phyloP scores from a whole-genome alignment of 257 asterid genomes.

The Hygrophila difformis region DNA sequence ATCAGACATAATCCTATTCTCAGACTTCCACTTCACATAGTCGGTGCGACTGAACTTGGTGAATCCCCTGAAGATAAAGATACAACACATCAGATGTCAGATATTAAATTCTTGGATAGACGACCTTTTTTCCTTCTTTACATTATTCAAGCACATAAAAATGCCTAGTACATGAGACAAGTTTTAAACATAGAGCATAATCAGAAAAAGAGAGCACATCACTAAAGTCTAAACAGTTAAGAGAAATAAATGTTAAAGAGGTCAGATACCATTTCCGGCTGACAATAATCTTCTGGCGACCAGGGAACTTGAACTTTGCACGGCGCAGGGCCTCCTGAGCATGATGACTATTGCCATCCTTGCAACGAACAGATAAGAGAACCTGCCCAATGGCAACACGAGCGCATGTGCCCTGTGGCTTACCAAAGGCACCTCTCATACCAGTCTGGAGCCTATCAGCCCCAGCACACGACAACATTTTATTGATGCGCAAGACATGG shows the following conservation, averaged over 20 bases:
- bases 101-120: background rate
- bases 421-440: slow-evolving; percentile 32
- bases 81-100: background rate
- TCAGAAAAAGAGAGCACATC: background rate
- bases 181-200: background rate
- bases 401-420: slow-evolving; percentile 31
- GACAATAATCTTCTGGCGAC: slow-evolving; percentile 32
- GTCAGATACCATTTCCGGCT: slow-evolving; percentile 36
- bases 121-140: too few relatives aligned
- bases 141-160: too few relatives aligned
- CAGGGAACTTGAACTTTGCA: slow-evolving; percentile 35
- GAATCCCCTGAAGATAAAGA: slow-evolving; percentile 23
- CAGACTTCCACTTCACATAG: slow-evolving; percentile 20
- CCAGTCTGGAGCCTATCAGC: slow-evolving; percentile 40
- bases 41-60: slow-evolving; percentile 21
- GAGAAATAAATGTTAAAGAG: too few relatives aligned
- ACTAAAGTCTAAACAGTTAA: too few relatives aligned
- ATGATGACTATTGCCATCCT: slow-evolving; percentile 23
- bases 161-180: background rate
- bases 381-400: slow-evolving; percentile 33
- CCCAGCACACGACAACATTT: slow-evolving; percentile 34
- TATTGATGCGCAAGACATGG: slow-evolving; percentile 31
- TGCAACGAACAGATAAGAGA: slow-evolving; percentile 26
- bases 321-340: slow-evolving; percentile 34
- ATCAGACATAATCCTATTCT: slow-evolving; percentile 19